Evolutionary conservation across 192 early-diverging fungal genomes (phyloP).

Genomic region (Linnemannia exigua): DNA sequence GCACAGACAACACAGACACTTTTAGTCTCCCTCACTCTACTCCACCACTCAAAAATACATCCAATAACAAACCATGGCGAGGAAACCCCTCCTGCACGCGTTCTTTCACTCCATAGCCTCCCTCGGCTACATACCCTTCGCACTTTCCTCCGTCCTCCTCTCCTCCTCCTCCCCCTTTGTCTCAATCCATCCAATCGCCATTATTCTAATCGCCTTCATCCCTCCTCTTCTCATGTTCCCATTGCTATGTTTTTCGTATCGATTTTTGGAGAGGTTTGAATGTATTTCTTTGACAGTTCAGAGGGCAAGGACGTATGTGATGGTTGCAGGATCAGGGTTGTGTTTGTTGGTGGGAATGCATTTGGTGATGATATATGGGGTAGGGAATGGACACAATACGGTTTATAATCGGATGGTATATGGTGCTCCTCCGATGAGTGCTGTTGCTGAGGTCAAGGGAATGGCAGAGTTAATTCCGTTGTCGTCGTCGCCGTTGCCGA

Average conservation of each 20-base stretch:
- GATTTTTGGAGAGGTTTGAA: slow-evolving; percentile 35
- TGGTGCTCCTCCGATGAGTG: not conserved
- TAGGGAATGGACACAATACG: slow-evolving; percentile 25
- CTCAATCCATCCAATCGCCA: slow-evolving; percentile 26
- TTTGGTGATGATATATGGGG: slow-evolving; percentile 35
- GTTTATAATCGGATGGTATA: slow-evolving; percentile 15
- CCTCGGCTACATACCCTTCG: slow-evolving; percentile 49
- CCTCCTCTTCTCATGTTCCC: slow-evolving; percentile 40
- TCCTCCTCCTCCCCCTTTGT: slow-evolving; percentile 42
- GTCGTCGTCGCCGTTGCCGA: not conserved
- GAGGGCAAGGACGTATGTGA: slow-evolving; percentile 44
- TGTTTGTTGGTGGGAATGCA: slow-evolving; percentile 34
- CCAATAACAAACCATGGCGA: slow-evolving; percentile 14
- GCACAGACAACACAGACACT: too few species aligned
- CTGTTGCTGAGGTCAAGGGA: not conserved
- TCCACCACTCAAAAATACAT: not conserved
- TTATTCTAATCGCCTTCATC: slow-evolving; percentile 47
- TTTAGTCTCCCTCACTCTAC: not conserved
- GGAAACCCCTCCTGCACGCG: slow-evolving; percentile 32
- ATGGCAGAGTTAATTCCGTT: not conserved
- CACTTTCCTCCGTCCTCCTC: slow-evolving; percentile 33
- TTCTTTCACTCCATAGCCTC: slow-evolving; percentile 53
- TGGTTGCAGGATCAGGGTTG: slow-evolving; percentile 43
- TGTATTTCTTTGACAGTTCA: slow-evolving; percentile 35
- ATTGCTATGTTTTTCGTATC: slow-evolving; percentile 36